phyloP scores from a whole-genome alignment of 768 basidiomycete genomes.

The Pleurotus salmoneostramineus region DNA sequence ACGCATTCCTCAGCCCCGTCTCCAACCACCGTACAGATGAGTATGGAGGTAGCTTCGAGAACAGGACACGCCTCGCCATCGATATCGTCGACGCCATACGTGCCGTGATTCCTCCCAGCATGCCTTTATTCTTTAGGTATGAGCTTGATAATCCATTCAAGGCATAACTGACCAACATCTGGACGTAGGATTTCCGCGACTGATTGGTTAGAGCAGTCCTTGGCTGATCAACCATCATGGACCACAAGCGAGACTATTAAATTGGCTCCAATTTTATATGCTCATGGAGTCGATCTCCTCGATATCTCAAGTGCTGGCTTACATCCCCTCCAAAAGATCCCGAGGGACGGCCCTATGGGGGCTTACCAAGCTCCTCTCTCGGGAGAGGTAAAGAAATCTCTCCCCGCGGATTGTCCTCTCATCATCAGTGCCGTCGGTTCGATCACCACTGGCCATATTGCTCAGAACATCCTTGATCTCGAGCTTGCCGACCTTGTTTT shows the following conservation, averaged over 20 bases:
- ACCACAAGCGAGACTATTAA: constrained; percentile 51
- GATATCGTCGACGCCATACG: constrained; percentile 51
- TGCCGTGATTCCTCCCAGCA: constrained; percentile 37
- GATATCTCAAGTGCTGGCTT: constrained; percentile 57
- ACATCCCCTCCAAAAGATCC: constrained; percentile 20
- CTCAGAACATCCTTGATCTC: constrained; percentile 52
- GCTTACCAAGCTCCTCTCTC: constrained; percentile 31
- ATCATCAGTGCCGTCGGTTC: constrained; percentile 49
- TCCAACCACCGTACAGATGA: constrained; percentile 46
- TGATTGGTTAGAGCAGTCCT: constrained; percentile 51
- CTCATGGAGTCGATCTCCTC: constrained; percentile 56
- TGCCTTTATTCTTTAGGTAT: constrained; percentile 56
- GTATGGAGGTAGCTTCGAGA: constrained; percentile 55
- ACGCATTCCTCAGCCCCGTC: constrained; percentile 41
- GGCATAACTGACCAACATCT: too few relatives aligned
- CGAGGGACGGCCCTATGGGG: not conserved
- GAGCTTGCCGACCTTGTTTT: constrained; percentile 58
- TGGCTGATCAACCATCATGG: constrained; percentile 50
- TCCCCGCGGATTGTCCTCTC: constrained; percentile 30
- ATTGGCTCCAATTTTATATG: constrained; percentile 42
- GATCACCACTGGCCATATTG: constrained; percentile 49
- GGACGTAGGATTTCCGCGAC: constrained; percentile 44
- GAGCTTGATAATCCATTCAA: constrained; percentile 12
- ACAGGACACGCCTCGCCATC: constrained; percentile 44
- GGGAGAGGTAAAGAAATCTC: constrained; percentile 42